phyloP scores from a whole-genome alignment of 2,329 filamentous ascomycete species.

The Claviceps lovelessii region DNA sequence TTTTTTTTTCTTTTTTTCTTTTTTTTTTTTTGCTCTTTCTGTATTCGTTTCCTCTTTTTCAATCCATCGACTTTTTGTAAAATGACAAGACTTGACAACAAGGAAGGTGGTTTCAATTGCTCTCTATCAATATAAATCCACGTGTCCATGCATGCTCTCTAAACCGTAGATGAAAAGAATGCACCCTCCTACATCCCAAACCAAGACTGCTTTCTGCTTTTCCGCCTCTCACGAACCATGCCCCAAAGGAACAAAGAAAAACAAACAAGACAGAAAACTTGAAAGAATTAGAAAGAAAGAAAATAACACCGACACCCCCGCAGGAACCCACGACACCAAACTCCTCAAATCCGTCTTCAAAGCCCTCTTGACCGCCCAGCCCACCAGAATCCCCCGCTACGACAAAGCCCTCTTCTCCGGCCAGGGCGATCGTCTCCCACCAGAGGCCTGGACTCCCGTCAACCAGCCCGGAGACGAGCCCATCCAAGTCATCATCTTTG shows the following conservation, averaged over 20 bases:
- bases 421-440: constrained; percentile 58
- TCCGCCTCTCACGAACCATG: too few species aligned
- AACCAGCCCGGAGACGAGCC: constrained; percentile 34
- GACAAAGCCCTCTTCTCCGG: constrained; percentile 70
- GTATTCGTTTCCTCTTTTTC: neutral
- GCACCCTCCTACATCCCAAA: too few species aligned
- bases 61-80: neutral
- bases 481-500: constrained; percentile 60
- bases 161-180: too few species aligned
- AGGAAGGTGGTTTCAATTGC: too few species aligned
- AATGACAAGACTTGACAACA: too few species aligned
- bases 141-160: too few species aligned
- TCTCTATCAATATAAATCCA: too few species aligned
- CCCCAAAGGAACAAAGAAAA: too few species aligned
- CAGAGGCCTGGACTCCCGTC: constrained; percentile 45
- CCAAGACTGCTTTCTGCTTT: too few species aligned
- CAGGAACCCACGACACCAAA: constrained; percentile 57
- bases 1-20: too few species aligned
- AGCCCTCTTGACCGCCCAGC: constrained; percentile 35
- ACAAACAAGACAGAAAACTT: too few species aligned
- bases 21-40: neutral
- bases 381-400: constrained; percentile 54
- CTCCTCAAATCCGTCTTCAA: constrained; percentile 50
- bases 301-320: neutral
- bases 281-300: too few species aligned